Percentiles rank a stretch among this genome's conserved stretches.
phyloP scores from a whole-genome alignment of 768 basidiomycete species.

The Mycena latifolia region DNA sequence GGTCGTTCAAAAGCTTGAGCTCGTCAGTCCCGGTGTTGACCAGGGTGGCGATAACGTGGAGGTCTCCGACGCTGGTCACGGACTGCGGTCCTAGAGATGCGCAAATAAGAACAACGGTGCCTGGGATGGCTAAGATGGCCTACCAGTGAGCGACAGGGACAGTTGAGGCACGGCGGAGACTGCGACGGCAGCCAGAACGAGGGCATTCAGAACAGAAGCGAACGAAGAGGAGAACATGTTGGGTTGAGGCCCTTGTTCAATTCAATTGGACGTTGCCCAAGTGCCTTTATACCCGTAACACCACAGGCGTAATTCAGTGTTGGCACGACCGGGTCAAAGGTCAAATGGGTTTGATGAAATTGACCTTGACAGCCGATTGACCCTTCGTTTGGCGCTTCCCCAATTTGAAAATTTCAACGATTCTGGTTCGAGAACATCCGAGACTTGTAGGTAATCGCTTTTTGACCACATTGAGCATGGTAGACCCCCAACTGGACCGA shows the following conservation, averaged over 20 bases:
- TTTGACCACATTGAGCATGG: no score
- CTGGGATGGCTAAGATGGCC: not conserved
- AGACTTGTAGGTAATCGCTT: no score
- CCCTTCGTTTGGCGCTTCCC: no score
- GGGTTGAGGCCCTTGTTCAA: constrained; percentile 3
- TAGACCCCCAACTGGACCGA: no score
- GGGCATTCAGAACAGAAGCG: constrained; percentile 36
- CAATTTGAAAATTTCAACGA: no score
- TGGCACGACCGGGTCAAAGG: no score
- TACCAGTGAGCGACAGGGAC: constrained; percentile 42
- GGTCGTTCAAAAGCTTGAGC: constrained; percentile 59
- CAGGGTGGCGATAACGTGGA: constrained; percentile 54
- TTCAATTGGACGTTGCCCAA: not conserved
- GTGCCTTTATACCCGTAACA: constrained; percentile 9
- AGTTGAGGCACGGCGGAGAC: constrained; percentile 40
- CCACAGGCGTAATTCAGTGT: no score
- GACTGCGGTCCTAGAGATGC: constrained; percentile 44
- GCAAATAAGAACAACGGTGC: not conserved
- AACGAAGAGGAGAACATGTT: constrained; percentile 39
- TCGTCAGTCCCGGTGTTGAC: constrained; percentile 60
- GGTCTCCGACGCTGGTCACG: constrained; percentile 52
- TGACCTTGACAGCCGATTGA: no score
- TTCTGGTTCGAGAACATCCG: no score
- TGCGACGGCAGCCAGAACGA: constrained; percentile 31
- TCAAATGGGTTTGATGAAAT: no score